These are phyloP conservation scores for Fragaria vesca DNA, from an alignment of 306 rosid genomes.

Conservation along the genomic window DNA sequence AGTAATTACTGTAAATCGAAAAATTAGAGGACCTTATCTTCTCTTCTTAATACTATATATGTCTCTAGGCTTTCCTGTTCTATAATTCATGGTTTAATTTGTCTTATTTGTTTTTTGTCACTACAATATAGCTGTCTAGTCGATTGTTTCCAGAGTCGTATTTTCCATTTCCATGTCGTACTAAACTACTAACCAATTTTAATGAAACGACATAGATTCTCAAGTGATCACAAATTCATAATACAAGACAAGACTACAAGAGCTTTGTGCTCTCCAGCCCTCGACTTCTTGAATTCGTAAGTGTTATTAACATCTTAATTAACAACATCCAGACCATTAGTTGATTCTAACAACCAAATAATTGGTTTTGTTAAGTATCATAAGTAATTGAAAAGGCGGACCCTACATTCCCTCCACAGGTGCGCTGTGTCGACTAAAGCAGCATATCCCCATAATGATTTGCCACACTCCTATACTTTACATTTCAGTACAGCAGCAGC, in stretches of 20 bases:
- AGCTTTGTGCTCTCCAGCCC: not conserved
- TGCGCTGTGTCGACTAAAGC: not conserved
- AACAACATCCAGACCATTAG: not conserved
- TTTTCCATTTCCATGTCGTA: slow-evolving; percentile 4
- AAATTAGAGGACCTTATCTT: slow-evolving; percentile 10
- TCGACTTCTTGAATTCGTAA: not conserved
- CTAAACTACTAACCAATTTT: not conserved
- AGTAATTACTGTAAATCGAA: not conserved
- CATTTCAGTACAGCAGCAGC: not conserved
- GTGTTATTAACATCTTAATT: not conserved
- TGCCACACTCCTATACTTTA: not conserved
- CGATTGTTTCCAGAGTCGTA: not conserved
- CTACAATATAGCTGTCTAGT: not conserved
- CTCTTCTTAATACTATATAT: not conserved
- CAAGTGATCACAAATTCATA: too few relatives aligned
- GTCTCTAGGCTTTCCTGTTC: not conserved
- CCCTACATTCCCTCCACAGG: slow-evolving; percentile 1
- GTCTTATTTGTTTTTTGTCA: not conserved
- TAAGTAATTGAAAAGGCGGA: not conserved
- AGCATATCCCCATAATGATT: not conserved
- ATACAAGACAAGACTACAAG: not conserved
- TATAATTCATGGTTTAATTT: not conserved
- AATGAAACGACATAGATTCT: slow-evolving; percentile 2
- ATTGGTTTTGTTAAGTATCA: not conserved
- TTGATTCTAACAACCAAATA: not conserved